Percentiles rank a stretch among this genome's conserved stretches.
phyloP scores from a whole-genome alignment of 306 rosid species.

The Castanea crenata region DNA sequence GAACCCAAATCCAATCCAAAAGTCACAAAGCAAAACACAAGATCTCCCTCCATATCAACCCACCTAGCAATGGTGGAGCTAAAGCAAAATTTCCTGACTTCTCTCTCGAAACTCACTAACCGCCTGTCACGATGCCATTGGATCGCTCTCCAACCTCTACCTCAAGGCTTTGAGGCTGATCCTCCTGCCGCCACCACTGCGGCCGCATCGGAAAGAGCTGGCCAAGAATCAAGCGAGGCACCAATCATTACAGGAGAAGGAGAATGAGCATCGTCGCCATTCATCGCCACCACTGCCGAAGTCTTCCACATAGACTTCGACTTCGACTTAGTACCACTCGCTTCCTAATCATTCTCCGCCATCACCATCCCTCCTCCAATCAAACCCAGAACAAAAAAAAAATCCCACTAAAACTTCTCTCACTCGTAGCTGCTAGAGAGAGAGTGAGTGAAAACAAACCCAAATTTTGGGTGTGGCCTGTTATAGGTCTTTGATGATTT shows the following conservation, averaged over 20 bases:
- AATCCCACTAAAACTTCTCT: neutral
- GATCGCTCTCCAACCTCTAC: too few species aligned
- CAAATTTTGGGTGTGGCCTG: too few species aligned
- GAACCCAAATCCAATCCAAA: constrained; percentile 39
- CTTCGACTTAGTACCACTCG: constrained; percentile 34
- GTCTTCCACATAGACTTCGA: constrained; percentile 83
- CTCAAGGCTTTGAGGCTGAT: constrained; percentile 20
- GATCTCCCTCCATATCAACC: constrained; percentile 62
- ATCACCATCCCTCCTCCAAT: constrained; percentile 55
- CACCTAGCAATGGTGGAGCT: constrained; percentile 94
- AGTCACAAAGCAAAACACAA: constrained; percentile 40
- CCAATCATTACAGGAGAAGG: constrained; percentile 58
- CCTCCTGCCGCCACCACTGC: too few species aligned
- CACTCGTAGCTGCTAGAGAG: neutral
- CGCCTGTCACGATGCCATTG: neutral
- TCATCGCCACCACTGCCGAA: constrained; percentile 31
- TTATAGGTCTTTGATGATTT: too few species aligned
- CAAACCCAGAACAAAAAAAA: constrained; percentile 7
- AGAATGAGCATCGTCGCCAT: constrained; percentile 31
- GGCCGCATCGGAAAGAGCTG: constrained; percentile 66
- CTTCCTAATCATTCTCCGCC: constrained; percentile 63
- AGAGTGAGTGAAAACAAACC: too few species aligned
- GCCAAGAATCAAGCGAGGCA: constrained; percentile 60
- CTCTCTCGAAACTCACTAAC: constrained; percentile 85
- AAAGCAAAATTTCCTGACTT: constrained; percentile 81